Evolutionary conservation across 176 grass and related monocot species (phyloP).

Genomic region (Leersia perrieri): DNA sequence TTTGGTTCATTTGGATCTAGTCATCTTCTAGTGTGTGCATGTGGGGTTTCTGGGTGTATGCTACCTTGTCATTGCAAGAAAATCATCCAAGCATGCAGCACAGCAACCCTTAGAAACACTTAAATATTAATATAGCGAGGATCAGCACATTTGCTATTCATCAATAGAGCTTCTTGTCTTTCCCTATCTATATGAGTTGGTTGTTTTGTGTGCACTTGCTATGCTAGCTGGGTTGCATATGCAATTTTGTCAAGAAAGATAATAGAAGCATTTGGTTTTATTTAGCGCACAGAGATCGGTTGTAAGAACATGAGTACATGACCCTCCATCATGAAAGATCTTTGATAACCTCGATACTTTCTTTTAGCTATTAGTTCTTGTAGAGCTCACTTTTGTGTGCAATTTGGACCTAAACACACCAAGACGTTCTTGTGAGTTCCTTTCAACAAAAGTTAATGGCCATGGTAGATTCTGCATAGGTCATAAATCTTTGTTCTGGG

Average conservation of each 20-base stretch:
- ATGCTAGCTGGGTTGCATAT: neutral
- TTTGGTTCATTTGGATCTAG: slow-evolving; percentile 18
- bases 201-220: neutral
- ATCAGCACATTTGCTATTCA: neutral
- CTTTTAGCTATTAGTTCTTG: neutral
- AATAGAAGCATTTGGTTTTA: neutral
- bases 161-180: neutral
- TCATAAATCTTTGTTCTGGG: neutral
- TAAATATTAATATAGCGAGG: neutral
- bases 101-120: neutral
- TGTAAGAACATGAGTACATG: neutral
- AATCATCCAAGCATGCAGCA: neutral
- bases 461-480: slow-evolving; percentile 5
- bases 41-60: slow-evolving; percentile 3
- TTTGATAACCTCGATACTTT: neutral
- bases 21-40: neutral
- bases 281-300: neutral
- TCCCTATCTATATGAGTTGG: neutral
- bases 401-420: neutral
- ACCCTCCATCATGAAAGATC: neutral
- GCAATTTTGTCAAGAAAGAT: slow-evolving; percentile 23
- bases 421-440: neutral
- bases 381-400: neutral
- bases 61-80: neutral
- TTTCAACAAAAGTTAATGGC: neutral